Conservation (phyloP, 495 filamentous ascomycete genomes). For the Aspergillus olivimuriae region DNA sequence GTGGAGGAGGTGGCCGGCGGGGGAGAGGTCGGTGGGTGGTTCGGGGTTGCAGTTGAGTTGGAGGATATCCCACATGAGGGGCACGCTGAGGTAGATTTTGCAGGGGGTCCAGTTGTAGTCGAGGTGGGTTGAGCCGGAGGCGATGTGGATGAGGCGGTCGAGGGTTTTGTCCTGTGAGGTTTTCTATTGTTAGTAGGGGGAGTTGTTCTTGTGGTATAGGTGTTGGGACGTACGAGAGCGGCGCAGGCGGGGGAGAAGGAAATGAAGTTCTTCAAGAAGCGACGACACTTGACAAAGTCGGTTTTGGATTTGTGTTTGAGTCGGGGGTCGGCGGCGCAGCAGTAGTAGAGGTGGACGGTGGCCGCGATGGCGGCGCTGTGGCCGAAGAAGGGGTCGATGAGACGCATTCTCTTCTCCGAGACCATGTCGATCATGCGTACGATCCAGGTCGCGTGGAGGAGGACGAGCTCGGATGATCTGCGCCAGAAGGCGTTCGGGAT, state of each 20-base stretch:
- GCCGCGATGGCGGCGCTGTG: slow-evolving; percentile 39
- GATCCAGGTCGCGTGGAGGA: slow-evolving; percentile 42
- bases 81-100: slow-evolving; percentile 42
- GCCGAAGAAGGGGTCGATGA: slow-evolving; percentile 41
- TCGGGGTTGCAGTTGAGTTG: slow-evolving; percentile 31
- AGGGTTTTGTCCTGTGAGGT: slow-evolving; percentile 29
- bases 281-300: slow-evolving; percentile 39
- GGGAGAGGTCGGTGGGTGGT: slow-evolving; percentile 21
- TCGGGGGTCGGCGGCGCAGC: slow-evolving; percentile 36
- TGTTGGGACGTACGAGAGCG: slow-evolving; percentile 22
- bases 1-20: slow-evolving; percentile 24
- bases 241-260: slow-evolving; percentile 35
- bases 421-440: slow-evolving; percentile 47
- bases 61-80: slow-evolving; percentile 45
- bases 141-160: slow-evolving; percentile 36
- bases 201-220: neutral
- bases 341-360: slow-evolving; percentile 41
- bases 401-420: slow-evolving; percentile 35
- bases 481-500: slow-evolving; percentile 44
- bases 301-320: slow-evolving; percentile 41
- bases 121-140: slow-evolving; percentile 35
- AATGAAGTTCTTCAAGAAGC: slow-evolving; percentile 36
- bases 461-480: slow-evolving; percentile 37
- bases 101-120: slow-evolving; percentile 41
- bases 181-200: neutral